phyloP scores from a whole-genome alignment of 148 eudicot genomes.

The Chenopodium album region DNA sequence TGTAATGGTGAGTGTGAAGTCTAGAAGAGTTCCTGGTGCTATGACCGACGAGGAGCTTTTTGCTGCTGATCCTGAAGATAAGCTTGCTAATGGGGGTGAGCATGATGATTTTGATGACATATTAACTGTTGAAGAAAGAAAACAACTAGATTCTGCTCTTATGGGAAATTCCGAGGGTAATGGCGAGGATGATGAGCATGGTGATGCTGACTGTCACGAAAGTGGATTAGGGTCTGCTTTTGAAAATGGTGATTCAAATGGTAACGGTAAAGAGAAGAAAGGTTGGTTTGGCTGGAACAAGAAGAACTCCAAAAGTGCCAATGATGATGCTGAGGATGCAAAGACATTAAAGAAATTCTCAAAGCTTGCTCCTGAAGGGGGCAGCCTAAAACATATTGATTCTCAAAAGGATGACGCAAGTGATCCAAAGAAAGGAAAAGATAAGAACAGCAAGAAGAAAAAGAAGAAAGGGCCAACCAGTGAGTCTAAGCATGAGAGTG shows the following conservation, averaged over 20 bases:
- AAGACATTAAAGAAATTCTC: constrained; percentile 66
- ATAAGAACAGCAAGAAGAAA: constrained; percentile 69
- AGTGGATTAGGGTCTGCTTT: constrained; percentile 35
- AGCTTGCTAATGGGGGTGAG: constrained; percentile 55
- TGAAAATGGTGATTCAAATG: constrained; percentile 57
- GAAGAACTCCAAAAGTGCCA: constrained; percentile 52
- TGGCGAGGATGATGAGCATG: constrained; percentile 58
- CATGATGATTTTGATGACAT: constrained; percentile 69
- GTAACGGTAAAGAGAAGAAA: constrained; percentile 66
- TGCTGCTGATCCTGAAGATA: constrained; percentile 60
- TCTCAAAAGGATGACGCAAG: constrained; percentile 47
- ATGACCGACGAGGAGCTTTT: constrained; percentile 94
- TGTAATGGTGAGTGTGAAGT: constrained; percentile 88
- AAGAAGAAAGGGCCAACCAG: constrained; percentile 63
- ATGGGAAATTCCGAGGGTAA: constrained; percentile 58
- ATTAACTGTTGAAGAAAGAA: constrained; percentile 78
- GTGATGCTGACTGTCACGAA: constrained; percentile 44
- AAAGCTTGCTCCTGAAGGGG: constrained; percentile 56
- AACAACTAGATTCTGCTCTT: constrained; percentile 82
- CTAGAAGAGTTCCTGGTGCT: constrained; percentile 92
- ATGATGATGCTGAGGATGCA: constrained; percentile 58
- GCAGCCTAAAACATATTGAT: constrained; percentile 43
- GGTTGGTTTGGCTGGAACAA: constrained; percentile 87
- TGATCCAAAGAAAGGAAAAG: constrained; percentile 56
- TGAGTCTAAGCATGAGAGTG: constrained; percentile 74